These are phyloP conservation scores for Paramyrothecium roridum DNA, from an alignment of 2,329 filamentous ascomycete species.

Conservation along the genomic window DNA sequence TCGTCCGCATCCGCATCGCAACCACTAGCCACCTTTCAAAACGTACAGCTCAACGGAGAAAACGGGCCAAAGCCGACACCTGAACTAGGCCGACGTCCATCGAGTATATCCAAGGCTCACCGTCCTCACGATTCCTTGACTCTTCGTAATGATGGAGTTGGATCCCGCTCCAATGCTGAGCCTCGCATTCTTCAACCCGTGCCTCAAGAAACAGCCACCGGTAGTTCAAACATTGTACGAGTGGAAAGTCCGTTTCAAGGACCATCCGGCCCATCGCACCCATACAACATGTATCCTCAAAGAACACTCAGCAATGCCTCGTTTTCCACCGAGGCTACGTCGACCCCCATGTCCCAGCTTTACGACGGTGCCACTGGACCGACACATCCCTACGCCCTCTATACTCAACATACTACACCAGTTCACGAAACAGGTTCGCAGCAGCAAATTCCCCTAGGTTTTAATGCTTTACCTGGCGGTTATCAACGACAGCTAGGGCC, in stretches of 20 bases:
- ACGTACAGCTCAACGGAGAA: background rate
- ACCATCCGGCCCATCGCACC: slow-evolving; percentile 73
- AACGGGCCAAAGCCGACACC: slow-evolving; percentile 16
- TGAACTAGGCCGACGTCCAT: slow-evolving; percentile 36
- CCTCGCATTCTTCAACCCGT: slow-evolving; percentile 12
- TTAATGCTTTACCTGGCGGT: slow-evolving; percentile 61
- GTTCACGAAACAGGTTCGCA: slow-evolving; percentile 43
- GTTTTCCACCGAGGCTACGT: slow-evolving; percentile 63
- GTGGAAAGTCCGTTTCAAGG: slow-evolving; percentile 66
- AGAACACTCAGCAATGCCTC: slow-evolving; percentile 68
- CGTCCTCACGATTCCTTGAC: slow-evolving; percentile 46
- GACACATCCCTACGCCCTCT: slow-evolving; percentile 83
- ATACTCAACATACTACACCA: slow-evolving; percentile 70
- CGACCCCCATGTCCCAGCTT: slow-evolving; percentile 32
- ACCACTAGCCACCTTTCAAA: slow-evolving; percentile 14
- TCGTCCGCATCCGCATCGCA: slow-evolving; percentile 17
- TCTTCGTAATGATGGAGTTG: slow-evolving; percentile 48
- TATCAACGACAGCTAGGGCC: slow-evolving; percentile 74
- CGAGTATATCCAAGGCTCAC: slow-evolving; percentile 55
- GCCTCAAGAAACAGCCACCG: slow-evolving; percentile 24
- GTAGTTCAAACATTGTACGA: slow-evolving; percentile 34
- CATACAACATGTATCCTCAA: slow-evolving; percentile 82
- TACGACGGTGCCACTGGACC: slow-evolving; percentile 63
- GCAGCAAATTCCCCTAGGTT: slow-evolving; percentile 65
- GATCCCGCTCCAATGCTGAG: slow-evolving; percentile 11